Base-by-base conservation (phyloP, 345 rosid genomes). In the Kernera saxatilis region DNA sequence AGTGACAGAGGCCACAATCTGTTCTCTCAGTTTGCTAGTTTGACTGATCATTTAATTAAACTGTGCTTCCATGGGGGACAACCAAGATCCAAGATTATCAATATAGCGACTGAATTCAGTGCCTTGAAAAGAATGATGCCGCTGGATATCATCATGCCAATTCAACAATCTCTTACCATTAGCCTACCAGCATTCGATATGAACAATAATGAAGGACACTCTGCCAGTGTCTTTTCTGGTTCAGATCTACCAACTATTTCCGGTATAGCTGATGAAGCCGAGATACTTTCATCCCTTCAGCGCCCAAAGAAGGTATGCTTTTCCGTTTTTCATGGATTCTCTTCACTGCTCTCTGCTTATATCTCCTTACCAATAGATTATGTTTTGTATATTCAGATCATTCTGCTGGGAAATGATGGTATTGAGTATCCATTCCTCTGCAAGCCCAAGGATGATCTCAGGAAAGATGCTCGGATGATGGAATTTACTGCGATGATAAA, bases 381-480 rank as follows among this genome's bases (percentile, higher is more conserved):
- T 22, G 55, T 60, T 67, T 67, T 64, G 26, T 68, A 22, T 62
- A 58, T 80, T 64, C 87, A 93, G 98, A 77, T 93, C 77, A 82
- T 89, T 77, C 85, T 91, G 40, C 77, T 93, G 79, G 98, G 98
- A 17, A 89, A 91, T 83, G 97, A 93, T 80, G 98, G 98, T 64
- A 75, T 79, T 76, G 89, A 91, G 67, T 87, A 87, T 17, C 98
- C 98, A 60, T 93, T 91, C 82, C 97, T 93, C 56, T 93, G 98
- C 88, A 93, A 93, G 72, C 97, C 98, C 53, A 91, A 91, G 85
- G 98, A 91, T 78, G 98, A 93, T 71, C 91, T 93, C 43, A 84
- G 98, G 79, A 93, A 93, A 83, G 98, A 93, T 87, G 97, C 98
- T 48, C 96, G 96, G 62, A 91, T 93, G 98, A 93, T 93, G 97